A percentile compares a stretch with the other conserved stretches of the same genome.
Conservation (phyloP, 2,329 filamentous ascomycete genomes). For the Aschersonia sp. region DNA sequence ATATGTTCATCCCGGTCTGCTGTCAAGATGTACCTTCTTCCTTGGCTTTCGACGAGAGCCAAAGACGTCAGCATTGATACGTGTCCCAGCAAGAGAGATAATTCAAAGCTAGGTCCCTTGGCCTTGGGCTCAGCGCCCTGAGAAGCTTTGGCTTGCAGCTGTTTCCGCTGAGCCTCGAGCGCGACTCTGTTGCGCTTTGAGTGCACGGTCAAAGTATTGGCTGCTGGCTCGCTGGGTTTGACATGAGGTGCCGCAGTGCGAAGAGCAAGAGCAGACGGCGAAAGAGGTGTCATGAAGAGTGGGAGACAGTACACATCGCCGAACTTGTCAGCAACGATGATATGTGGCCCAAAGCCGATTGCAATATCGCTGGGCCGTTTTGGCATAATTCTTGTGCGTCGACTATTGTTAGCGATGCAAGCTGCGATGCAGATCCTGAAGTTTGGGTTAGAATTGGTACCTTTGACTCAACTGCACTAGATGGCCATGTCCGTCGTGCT, state of each 20-base stretch:
- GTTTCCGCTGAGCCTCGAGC: constrained; percentile 41
- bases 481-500: constrained; percentile 43
- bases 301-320: constrained; percentile 90
- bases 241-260: constrained; percentile 4
- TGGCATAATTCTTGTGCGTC: constrained; percentile 54
- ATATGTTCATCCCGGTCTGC: constrained; percentile 59
- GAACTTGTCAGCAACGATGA: constrained; percentile 86
- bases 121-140: constrained; percentile 10
- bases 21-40: constrained; percentile 36
- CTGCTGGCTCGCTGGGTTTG: constrained; percentile 28
- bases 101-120: constrained; percentile 47
- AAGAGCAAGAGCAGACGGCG: constrained; percentile 5
- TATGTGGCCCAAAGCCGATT: constrained; percentile 55
- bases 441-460: constrained; percentile 22
- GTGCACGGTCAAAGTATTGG: constrained; percentile 47
- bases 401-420: background rate
- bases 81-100: constrained; percentile 73
- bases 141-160: constrained; percentile 19
- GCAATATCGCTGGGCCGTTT: constrained; percentile 73
- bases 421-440: background rate
- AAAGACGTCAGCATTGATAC: constrained; percentile 88
- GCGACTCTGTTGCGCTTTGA: constrained; percentile 48
- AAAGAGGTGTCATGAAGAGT: constrained; percentile 24
- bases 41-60: constrained; percentile 30
- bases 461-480: constrained; percentile 59